phyloP scores from a whole-genome alignment of 73 alveolate species.

The Symbiodinium natans region DNA sequence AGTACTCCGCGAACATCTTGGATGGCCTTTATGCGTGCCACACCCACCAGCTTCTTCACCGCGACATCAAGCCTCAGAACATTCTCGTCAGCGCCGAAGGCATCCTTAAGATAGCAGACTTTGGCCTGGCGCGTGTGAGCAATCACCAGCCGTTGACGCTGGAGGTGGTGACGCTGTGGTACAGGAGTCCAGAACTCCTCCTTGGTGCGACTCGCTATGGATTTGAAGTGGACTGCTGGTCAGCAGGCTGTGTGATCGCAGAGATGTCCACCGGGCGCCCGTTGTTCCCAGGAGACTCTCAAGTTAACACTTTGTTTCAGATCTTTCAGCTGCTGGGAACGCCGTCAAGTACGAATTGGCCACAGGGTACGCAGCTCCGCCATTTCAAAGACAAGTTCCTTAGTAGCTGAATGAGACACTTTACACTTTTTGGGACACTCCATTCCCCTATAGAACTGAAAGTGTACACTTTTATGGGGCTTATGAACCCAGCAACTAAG shows the following conservation, averaged over 20 bases:
- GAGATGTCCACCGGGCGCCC: constrained; percentile 97
- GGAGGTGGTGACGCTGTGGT: constrained; percentile 96
- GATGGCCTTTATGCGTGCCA: not conserved
- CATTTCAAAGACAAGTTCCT: too few relatives aligned
- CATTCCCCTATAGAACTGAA: too few relatives aligned
- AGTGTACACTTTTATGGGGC: too few relatives aligned
- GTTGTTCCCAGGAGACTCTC: constrained; percentile 97
- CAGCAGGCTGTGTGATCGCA: constrained; percentile 96
- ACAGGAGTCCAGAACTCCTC: constrained; percentile 97
- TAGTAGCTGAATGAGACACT: too few relatives aligned
- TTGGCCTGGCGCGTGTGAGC: constrained; percentile 95
- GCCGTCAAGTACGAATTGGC: not conserved
- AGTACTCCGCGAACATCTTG: not conserved
- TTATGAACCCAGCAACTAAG: too few relatives aligned
- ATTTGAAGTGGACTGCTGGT: constrained; percentile 96
- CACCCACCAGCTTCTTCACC: too few relatives aligned
- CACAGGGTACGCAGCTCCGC: not conserved
- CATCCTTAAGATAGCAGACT: constrained; percentile 94
- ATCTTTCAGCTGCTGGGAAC: not conserved
- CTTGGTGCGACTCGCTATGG: constrained; percentile 94
- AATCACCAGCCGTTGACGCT: constrained; percentile 94
- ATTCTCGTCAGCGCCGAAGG: constrained; percentile 93
- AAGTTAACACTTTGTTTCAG: too few relatives aligned
- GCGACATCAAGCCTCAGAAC: constrained; percentile 57
- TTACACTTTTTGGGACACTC: too few relatives aligned